These are phyloP conservation scores for Monosporascus sp. DNA, from an alignment of 2,329 filamentous ascomycete genomes.

Conservation along the genomic window DNA sequence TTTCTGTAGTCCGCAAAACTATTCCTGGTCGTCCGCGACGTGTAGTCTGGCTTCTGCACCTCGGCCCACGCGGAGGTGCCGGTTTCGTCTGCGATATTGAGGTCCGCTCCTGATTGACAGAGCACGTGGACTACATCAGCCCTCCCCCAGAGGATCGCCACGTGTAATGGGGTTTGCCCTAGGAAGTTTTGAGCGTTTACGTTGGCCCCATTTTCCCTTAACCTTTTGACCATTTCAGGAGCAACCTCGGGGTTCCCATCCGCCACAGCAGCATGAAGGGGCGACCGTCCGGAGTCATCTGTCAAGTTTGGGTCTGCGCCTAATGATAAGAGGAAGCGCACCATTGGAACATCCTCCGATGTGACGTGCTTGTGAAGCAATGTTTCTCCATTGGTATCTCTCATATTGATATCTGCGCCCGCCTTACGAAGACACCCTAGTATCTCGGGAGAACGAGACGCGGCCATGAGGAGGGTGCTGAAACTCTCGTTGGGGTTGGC, in stretches of 20 bases:
- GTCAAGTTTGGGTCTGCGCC: conserved; percentile 1
- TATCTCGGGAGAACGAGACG: conserved; percentile 1
- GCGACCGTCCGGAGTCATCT: not conserved
- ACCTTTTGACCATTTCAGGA: not conserved
- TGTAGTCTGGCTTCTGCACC: conserved; percentile 3
- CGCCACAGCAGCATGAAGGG: conserved; percentile 4
- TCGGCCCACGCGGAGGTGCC: conserved; percentile 4
- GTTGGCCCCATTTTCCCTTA: conserved; percentile 6
- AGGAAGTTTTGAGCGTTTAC: conserved; percentile 6
- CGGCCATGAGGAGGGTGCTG: not conserved
- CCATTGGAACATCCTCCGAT: conserved; percentile 3
- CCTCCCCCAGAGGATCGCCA: conserved; percentile 10
- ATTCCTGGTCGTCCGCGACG: not conserved
- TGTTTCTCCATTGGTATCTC: conserved; percentile 1
- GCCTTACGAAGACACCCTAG: conserved; percentile 1
- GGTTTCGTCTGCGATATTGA: conserved; percentile 1
- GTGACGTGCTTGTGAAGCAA: conserved; percentile 3
- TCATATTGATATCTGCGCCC: conserved; percentile 6
- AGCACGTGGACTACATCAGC: conserved; percentile 4
- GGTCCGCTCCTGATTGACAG: conserved; percentile 3
- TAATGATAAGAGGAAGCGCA: conserved; percentile 5
- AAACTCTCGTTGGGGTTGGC: conserved; percentile 4
- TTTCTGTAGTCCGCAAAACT: not conserved
- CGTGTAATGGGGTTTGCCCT: conserved; percentile 13
- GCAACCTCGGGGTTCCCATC: conserved; percentile 2